These are phyloP conservation scores for Aspergillus campestris DNA, from an alignment of 495 filamentous ascomycete genomes.

Conservation along the genomic window DNA sequence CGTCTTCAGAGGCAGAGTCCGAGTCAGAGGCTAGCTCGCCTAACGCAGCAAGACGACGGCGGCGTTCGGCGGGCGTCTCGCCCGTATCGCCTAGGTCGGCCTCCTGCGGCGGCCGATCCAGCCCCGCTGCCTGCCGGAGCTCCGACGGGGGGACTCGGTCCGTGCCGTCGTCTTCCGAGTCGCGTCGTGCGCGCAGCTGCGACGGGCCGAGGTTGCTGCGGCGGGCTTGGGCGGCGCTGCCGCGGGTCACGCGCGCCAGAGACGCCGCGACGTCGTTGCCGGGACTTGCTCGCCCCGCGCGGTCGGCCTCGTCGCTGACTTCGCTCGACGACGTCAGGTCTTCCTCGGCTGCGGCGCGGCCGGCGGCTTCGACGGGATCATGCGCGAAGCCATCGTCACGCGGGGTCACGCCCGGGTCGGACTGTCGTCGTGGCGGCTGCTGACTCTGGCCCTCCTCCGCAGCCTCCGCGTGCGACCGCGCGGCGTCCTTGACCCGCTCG, in stretches of 20 bases:
- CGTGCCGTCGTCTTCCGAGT: constrained; percentile 53
- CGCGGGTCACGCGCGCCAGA: constrained; percentile 33
- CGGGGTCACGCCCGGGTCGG: constrained; percentile 9
- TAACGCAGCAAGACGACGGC: constrained; percentile 77
- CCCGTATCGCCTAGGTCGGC: constrained; percentile 37
- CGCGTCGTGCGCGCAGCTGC: constrained; percentile 29
- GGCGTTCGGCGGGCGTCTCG: constrained; percentile 77
- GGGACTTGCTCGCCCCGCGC: constrained; percentile 26
- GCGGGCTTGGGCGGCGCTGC: constrained; percentile 42
- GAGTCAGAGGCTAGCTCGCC: constrained; percentile 53
- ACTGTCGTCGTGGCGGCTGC: constrained; percentile 8
- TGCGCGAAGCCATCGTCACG: constrained; percentile 1
- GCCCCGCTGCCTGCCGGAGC: constrained; percentile 29
- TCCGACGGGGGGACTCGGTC: constrained; percentile 42
- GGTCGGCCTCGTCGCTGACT: constrained; percentile 19
- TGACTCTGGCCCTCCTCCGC: constrained; percentile 23
- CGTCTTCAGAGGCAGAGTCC: constrained; percentile 14
- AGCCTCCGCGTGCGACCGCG: constrained; percentile 33
- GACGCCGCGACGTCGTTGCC: constrained; percentile 39
- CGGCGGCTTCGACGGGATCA: not conserved
- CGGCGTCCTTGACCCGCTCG: constrained; percentile 48
- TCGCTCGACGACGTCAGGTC: constrained; percentile 24
- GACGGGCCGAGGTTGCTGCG: constrained; percentile 31
- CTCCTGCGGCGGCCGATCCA: constrained; percentile 15
- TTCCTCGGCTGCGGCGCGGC: constrained; percentile 14